Evolutionary conservation across 2,329 filamentous ascomycete species (phyloP), one percentile per base, ranked within the genome.

Genomic region (Aspergillus sergii): DNA sequence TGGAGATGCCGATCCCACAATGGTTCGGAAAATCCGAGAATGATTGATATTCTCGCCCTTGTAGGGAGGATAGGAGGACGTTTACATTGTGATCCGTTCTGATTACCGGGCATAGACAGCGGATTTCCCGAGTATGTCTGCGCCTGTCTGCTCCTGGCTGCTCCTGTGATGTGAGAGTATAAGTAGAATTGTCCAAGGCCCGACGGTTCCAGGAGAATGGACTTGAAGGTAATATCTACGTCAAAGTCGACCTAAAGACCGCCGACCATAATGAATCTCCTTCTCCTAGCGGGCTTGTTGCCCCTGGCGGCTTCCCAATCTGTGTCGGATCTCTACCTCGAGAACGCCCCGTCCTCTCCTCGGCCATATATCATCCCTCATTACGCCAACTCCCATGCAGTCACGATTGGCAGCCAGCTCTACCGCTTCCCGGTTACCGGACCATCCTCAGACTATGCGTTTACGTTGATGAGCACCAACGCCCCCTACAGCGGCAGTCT

Each of bases 401-500:
- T 76, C n/a, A 68, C 69, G n/a, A 63, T 80, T 28, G 75, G 75
- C 12, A 66, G 69, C 11, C 79, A 81, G 63, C 60, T 79, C 58
- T 80, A 79, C 67, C 77, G 78, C 8, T 80, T 81, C 68, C 73
- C 76, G 4, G 81, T 83, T 2, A 82, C 81, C 0, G 80, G 80
- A 3, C 76, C 78, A 34, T 81, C 81, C 1, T 82, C 80, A 1
- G 79, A 73, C 60, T 72, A 78, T 67, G 80, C 80, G 7, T 83
- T 83, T 58, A 80, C 78, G 10, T 68, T 83, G 54, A 78, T 83
- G 71, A 76, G 76, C 61, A 83, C 81, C 53, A 80, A 80, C 61
- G 74, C 79, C 1, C 78, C 79, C 1, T 69, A 66, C 9, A 79
- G 76, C 14, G 65, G 68, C 12, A 69, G 68, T 1, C 69, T 82